A percentile compares a stretch with the other conserved stretches of the same genome.
Evolutionary conservation across 2,329 filamentous ascomycete species (phyloP).

Genomic region (Simplicillium sp.): DNA sequence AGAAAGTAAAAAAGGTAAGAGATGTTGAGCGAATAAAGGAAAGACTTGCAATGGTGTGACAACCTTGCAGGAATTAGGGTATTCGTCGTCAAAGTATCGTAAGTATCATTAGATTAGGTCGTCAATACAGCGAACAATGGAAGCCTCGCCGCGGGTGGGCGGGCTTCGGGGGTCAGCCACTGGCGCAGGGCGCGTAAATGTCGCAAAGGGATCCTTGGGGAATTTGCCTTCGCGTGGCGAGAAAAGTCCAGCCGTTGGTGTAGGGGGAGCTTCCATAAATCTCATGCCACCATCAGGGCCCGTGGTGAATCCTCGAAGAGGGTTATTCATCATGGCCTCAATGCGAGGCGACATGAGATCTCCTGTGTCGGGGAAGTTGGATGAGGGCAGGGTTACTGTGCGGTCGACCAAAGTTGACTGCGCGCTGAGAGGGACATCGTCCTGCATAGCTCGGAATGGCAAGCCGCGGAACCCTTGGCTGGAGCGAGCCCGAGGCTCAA

Average conservation of each 20-base stretch:
- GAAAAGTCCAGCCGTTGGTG: constrained; percentile 42
- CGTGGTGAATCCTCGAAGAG: constrained; percentile 35
- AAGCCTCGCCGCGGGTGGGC: constrained; percentile 62
- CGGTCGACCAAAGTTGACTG: neutral
- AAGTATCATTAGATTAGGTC: constrained; percentile 51
- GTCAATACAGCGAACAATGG: constrained; percentile 70
- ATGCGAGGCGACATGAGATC: constrained; percentile 61
- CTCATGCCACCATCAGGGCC: constrained; percentile 30
- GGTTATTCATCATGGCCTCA: constrained; percentile 63
- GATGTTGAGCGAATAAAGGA: too few species aligned
- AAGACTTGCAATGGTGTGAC: neutral
- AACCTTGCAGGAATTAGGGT: neutral
- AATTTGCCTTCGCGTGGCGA: constrained; percentile 44
- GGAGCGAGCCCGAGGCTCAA: constrained; percentile 1
- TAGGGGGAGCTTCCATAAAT: constrained; percentile 42
- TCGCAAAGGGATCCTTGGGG: constrained; percentile 40
- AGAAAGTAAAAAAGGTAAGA: too few species aligned
- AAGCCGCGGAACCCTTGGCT: constrained; percentile 4
- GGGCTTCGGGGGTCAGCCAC: constrained; percentile 63
- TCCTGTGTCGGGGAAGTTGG: constrained; percentile 33
- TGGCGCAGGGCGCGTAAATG: constrained; percentile 41
- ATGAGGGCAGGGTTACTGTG: neutral
- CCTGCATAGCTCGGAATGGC: constrained; percentile 4
- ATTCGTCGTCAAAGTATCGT: too few species aligned
- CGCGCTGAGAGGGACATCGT: neutral